These are phyloP conservation scores for Leccinellum albellum DNA, from an alignment of 768 basidiomycete species.

Conservation along the genomic window DNA sequence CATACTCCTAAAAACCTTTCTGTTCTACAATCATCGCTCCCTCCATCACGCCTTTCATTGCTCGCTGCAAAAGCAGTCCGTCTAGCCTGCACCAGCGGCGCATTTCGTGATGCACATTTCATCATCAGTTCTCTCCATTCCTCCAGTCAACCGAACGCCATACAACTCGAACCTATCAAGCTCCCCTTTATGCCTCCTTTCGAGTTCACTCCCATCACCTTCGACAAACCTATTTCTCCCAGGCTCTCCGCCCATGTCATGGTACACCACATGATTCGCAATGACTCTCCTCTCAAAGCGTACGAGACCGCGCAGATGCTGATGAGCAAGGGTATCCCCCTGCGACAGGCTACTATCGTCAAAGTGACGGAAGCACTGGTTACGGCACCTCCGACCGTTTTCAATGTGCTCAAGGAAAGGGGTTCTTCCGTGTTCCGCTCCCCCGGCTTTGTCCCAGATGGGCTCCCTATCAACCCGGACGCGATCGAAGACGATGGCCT, in stretches of 20 bases:
- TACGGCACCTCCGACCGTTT: constrained; percentile 23
- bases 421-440: constrained; percentile 16
- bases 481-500: constrained; percentile 39
- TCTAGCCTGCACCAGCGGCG: constrained; percentile 38
- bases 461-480: constrained; percentile 30
- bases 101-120: constrained; percentile 48
- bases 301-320: constrained; percentile 46
- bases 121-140: constrained; percentile 57
- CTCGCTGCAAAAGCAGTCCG: constrained; percentile 53
- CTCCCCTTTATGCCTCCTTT: constrained; percentile 25
- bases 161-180: constrained; percentile 7
- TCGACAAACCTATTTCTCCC: constrained; percentile 50
- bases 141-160: constrained; percentile 25
- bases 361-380: constrained; percentile 28
- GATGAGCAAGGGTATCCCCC: constrained; percentile 48
- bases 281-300: constrained; percentile 46
- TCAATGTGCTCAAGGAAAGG: constrained; percentile 16
- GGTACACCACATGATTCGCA: constrained; percentile 59
- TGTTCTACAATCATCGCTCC: not conserved
- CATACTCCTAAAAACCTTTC: not conserved
- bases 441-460: constrained; percentile 13
- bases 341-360: constrained; percentile 51
- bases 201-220: constrained; percentile 42
- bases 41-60: constrained; percentile 15
- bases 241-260: constrained; percentile 61